A percentile compares a stretch with the other conserved stretches of the same genome.
phyloP scores from a whole-genome alignment of 768 basidiomycete genomes.

The Mycena albidolilacea region DNA sequence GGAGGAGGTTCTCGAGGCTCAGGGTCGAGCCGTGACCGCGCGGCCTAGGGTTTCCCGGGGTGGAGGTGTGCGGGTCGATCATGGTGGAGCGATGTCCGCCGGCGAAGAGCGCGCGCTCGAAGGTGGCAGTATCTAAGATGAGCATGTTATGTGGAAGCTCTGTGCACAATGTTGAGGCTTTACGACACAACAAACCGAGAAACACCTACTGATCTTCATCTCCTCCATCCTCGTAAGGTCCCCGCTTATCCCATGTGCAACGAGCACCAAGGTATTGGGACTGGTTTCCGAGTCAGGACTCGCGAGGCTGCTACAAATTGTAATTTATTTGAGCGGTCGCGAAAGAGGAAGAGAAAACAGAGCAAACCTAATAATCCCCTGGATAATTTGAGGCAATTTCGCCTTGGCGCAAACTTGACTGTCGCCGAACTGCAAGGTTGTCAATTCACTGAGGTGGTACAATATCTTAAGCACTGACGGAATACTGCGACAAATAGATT shows the following conservation, averaged over 20 bases:
- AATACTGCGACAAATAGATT: slow-evolving; percentile 62
- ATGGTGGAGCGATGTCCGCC: slow-evolving; percentile 72
- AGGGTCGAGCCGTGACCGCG: slow-evolving; percentile 69
- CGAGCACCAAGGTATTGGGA: slow-evolving; percentile 79
- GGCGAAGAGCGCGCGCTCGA: slow-evolving; percentile 75
- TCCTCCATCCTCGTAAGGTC: slow-evolving; percentile 79
- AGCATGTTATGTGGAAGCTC: slow-evolving; percentile 84
- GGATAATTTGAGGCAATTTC: slow-evolving; percentile 80
- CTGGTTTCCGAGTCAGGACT: slow-evolving; percentile 84
- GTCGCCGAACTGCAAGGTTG: slow-evolving; percentile 75
- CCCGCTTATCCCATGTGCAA: slow-evolving; percentile 71
- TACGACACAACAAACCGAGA: background rate
- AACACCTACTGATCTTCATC: slow-evolving; percentile 81
- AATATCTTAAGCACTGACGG: slow-evolving; percentile 59
- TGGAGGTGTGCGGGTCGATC: slow-evolving; percentile 67
- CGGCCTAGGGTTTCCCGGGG: slow-evolving; percentile 53
- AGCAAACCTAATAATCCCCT: slow-evolving; percentile 78
- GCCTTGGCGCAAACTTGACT: slow-evolving; percentile 77
- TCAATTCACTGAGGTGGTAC: slow-evolving; percentile 28
- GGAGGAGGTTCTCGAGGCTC: slow-evolving; percentile 75
- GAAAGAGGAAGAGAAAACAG: slow-evolving; percentile 4
- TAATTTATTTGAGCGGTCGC: slow-evolving; percentile 18
- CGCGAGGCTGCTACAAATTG: slow-evolving; percentile 70
- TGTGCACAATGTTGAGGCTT: slow-evolving; percentile 44
- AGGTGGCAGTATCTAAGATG: slow-evolving; percentile 73